phyloP scores from a whole-genome alignment of 1,139 yeast species.

The Candida sp. region DNA sequence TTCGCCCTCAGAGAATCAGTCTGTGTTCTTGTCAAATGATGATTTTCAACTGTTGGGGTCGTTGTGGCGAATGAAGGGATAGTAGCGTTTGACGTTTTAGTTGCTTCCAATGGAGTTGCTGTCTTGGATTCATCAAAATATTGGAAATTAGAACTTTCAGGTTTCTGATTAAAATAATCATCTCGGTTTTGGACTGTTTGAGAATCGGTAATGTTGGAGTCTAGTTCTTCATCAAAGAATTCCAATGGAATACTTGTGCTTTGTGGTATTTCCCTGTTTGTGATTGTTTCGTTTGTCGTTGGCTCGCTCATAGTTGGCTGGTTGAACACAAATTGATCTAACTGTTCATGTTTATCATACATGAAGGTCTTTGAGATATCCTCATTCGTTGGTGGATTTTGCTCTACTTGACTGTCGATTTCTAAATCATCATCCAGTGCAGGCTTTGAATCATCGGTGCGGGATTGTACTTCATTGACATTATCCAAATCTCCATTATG shows the following conservation, averaged over 20 bases:
- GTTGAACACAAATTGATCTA: neutral
- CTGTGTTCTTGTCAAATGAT: neutral
- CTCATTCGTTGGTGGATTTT: too few relatives aligned
- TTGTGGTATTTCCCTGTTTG: neutral
- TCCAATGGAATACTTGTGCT: neutral
- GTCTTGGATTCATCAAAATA: neutral
- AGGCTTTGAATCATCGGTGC: too few relatives aligned
- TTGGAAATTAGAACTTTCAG: neutral
- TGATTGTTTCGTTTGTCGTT: neutral
- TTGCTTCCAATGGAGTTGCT: neutral
- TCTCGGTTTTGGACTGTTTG: neutral
- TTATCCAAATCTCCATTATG: too few relatives aligned
- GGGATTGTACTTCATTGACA: too few relatives aligned
- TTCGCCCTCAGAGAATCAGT: neutral
- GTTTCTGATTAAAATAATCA: neutral
- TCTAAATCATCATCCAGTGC: too few relatives aligned
- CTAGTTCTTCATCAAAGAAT: neutral
- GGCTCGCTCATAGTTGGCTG: neutral
- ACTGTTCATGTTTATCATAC: too few relatives aligned
- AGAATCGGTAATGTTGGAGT: neutral
- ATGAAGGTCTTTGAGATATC: too few relatives aligned
- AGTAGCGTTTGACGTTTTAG: neutral
- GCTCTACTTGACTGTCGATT: too few relatives aligned
- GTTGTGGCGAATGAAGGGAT: neutral
- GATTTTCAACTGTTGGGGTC: neutral